Evolutionary conservation across 495 filamentous ascomycete species (phyloP).

Genomic region (Penicillium mononematosum): DNA sequence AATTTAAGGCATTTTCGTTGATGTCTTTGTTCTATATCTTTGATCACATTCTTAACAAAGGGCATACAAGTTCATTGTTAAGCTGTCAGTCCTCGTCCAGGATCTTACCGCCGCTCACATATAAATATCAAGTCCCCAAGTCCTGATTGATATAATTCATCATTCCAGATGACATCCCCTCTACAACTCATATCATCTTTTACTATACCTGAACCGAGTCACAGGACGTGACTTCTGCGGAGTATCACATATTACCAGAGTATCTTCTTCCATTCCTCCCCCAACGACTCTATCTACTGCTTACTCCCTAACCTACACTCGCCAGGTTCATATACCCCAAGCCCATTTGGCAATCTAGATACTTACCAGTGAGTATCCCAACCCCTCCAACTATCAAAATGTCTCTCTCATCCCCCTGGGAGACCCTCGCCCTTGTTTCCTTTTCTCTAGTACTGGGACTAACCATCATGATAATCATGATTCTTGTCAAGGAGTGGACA

Average conservation of each 20-base stretch:
- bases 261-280: background rate
- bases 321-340: background rate
- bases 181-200: background rate
- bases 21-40: background rate
- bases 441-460: background rate
- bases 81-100: background rate
- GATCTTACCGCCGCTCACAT: background rate
- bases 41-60: background rate
- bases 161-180: background rate
- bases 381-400: background rate
- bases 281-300: background rate
- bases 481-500: conserved; percentile 12
- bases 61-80: background rate
- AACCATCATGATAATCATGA: conserved; percentile 1
- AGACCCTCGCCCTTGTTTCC: background rate
- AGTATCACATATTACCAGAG: background rate
- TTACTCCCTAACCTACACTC: background rate
- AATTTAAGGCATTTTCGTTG: background rate
- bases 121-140: conserved; percentile 7
- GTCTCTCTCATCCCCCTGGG: background rate
- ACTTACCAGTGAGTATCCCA: background rate
- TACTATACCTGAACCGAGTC: background rate
- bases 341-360: background rate
- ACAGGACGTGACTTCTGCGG: background rate
- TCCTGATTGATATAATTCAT: background rate